Evolutionary conservation across 805 yeast species (phyloP), one percentile per base, ranked within the genome.

Genomic region (Lipomyces yamadae): DNA sequence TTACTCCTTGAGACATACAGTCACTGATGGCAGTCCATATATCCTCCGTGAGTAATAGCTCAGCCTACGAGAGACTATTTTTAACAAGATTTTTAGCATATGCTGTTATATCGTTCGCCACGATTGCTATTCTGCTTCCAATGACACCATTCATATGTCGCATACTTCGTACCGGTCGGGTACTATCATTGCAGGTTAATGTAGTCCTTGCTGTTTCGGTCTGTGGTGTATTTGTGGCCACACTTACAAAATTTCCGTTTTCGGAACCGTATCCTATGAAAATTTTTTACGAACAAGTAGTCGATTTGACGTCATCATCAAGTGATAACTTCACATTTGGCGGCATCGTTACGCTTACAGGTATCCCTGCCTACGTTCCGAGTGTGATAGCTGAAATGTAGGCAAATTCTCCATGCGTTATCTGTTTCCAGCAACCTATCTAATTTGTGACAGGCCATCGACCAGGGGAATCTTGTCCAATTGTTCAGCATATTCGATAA

Each of bases 21-120:
- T 62, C 24, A 64, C 67, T 6, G 71, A 68, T 32, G 71, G 71
- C 13, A 45, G 63, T 15, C 54, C 61, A 30, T 24, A 45, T 30
- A 35, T 56, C 18, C 30, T 60, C 13, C 64, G 70, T 67, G 59
- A 33, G 70, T 60, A 15, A n/a, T n/a, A 15, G 7, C n/a, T 24
- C 24, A 11, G 7, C 30, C 30, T n/a, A 8, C 24, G 18, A 1
- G 10, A 15, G 29, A 30, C 32, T 24, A 18, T 45, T 18, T 56
- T 34, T 32, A n/a, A 42, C 18, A 24, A 42, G 18, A 42, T 42
- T 6, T 8, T 15, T 18, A 60, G 65, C 64, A 8, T 67, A 62
- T 32, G 62, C 50, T 13, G 24, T 33, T 32, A 18, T 64, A 18
- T 53, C 67, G n/a, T 18, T 58, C 33, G 34, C 60, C 33, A 18